A percentile compares a stretch with the other conserved stretches of the same genome.
phyloP scores from a whole-genome alignment of 176 grass and related monocot species.

The Cymbopogon citratus region DNA sequence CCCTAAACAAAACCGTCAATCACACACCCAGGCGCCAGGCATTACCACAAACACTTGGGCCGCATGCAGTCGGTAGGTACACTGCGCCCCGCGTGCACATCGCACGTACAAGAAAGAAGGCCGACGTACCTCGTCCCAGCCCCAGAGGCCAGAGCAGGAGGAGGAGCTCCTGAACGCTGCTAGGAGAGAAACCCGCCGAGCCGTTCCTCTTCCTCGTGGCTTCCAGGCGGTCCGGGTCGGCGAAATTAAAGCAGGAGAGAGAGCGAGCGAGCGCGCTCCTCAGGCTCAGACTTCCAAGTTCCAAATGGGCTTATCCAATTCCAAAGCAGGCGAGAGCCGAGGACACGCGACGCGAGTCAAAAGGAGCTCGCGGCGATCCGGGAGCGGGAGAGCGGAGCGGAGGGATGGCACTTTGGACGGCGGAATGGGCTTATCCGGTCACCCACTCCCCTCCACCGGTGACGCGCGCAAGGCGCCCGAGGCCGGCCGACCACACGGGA shows the following conservation, averaged over 20 bases:
- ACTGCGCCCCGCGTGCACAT: neutral
- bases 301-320: neutral
- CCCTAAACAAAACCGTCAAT: neutral
- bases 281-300: neutral
- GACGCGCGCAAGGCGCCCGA: neutral
- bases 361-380: constrained; percentile 16
- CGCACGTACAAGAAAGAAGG: neutral
- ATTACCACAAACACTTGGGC: neutral
- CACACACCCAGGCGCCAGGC: neutral
- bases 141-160: neutral
- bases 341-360: no score
- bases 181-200: neutral
- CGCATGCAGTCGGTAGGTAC: neutral
- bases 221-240: neutral
- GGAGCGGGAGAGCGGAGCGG: neutral
- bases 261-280: no score
- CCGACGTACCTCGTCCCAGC: neutral
- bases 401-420: no score
- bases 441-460: neutral
- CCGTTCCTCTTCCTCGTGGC: neutral
- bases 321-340: neutral
- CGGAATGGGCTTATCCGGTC: constrained; percentile 17
- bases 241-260: neutral
- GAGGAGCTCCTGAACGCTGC: neutral
- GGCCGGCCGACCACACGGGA: neutral